Evolutionary conservation across 2,329 filamentous ascomycete genomes (phyloP).

Genomic region (Penicillium sp.): DNA sequence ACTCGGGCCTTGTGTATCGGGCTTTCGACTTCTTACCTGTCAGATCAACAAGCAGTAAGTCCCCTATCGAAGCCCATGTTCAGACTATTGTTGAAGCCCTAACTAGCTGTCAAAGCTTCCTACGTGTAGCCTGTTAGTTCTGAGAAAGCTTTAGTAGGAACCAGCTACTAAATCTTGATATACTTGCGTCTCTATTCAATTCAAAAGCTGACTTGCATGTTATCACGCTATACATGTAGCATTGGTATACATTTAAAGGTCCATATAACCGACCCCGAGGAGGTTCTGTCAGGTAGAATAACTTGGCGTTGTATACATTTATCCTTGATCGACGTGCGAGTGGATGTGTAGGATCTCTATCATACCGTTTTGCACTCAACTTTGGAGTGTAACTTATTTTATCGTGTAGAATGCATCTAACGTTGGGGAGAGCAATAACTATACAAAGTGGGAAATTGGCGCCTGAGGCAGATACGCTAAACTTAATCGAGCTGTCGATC

Average conservation of each 20-base stretch:
- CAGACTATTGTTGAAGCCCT: no score
- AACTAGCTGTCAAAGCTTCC: background rate
- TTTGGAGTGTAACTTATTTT: background rate
- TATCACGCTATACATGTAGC: no score
- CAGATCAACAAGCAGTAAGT: no score
- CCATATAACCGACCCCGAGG: background rate
- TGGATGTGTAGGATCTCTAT: background rate
- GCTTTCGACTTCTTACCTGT: no score
- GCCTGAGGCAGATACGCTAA: constrained; percentile 18
- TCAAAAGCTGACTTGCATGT: no score
- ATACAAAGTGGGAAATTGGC: background rate
- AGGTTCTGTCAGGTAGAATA: background rate
- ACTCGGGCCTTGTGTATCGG: no score
- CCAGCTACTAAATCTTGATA: background rate
- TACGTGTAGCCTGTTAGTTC: background rate
- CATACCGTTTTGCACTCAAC: background rate
- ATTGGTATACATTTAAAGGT: no score
- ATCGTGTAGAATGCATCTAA: background rate
- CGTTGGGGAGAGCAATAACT: background rate
- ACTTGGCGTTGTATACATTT: background rate
- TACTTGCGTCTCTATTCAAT: background rate
- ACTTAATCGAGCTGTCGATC: constrained; percentile 17
- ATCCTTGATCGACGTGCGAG: background rate
- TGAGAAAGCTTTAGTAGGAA: background rate
- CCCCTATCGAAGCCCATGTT: no score